A percentile compares a stretch with the other conserved stretches of the same genome.
These are phyloP conservation scores for Pseudocercospora fuligena DNA, from an alignment of 2,329 filamentous ascomycete species.

Conservation along the genomic window DNA sequence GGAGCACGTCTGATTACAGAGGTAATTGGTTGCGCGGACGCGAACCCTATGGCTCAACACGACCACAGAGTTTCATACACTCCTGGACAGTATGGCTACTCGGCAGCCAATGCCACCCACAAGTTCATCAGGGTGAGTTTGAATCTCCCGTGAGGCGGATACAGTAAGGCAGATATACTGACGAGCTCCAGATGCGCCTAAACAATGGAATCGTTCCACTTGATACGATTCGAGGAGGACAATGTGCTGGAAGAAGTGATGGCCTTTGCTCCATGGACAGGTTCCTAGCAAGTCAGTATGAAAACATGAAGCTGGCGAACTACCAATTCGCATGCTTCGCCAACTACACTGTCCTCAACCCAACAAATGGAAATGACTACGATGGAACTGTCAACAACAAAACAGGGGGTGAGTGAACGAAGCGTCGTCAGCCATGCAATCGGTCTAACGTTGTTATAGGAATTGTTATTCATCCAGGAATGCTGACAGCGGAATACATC, in stretches of 20 bases:
- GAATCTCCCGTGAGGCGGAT: background rate
- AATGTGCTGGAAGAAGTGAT: conserved; percentile 50
- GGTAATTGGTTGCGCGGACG: conserved; percentile 56
- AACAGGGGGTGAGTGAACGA: conserved; percentile 21
- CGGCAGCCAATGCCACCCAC: conserved; percentile 45
- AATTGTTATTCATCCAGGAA: conserved; percentile 29
- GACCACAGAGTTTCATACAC: conserved; percentile 49
- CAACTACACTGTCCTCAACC: conserved; percentile 51
- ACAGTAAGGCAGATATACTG: background rate
- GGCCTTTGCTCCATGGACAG: conserved; percentile 51
- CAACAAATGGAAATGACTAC: conserved; percentile 48
- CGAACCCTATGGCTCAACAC: conserved; percentile 48
- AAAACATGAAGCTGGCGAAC: conserved; percentile 48
- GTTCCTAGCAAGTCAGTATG: conserved; percentile 50
- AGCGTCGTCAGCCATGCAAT: background rate
- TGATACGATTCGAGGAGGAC: conserved; percentile 53
- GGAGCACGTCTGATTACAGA: conserved; percentile 61
- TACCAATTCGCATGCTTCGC: conserved; percentile 56
- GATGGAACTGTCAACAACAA: conserved; percentile 43
- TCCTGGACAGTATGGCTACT: conserved; percentile 53
- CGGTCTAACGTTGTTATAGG: conserved; percentile 12
- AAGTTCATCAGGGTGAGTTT: conserved; percentile 51
- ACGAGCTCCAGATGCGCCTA: conserved; percentile 45
- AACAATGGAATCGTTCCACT: conserved; percentile 57
- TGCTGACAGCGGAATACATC: conserved; percentile 30